Evolutionary conservation across 2,329 filamentous ascomycete species (phyloP).

Genomic region (Stylonectria norvegica): DNA sequence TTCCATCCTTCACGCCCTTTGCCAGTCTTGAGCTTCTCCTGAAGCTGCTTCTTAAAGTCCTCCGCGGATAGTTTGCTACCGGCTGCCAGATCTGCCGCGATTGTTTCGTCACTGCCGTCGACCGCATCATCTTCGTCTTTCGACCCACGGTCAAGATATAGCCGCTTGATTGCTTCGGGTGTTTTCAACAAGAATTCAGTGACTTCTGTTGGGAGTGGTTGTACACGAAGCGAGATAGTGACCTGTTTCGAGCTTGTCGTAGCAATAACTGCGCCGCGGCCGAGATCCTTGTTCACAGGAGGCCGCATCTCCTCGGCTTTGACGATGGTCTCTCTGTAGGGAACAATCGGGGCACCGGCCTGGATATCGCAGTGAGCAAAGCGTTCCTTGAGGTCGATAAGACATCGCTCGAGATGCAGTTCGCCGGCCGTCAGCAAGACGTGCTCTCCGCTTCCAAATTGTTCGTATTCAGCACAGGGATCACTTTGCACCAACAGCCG

Average conservation of each 20-base stretch:
- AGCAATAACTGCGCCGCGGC: constrained; percentile 73
- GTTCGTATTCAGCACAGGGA: constrained; percentile 92
- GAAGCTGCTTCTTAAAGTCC: constrained; percentile 75
- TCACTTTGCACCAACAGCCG: constrained; percentile 89
- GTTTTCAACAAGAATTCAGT: constrained; percentile 86
- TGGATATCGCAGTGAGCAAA: constrained; percentile 95
- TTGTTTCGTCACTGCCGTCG: constrained; percentile 38
- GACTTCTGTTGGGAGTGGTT: constrained; percentile 72
- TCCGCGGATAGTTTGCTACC: constrained; percentile 63
- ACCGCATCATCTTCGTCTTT: constrained; percentile 37
- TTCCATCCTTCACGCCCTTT: constrained; percentile 75
- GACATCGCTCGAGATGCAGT: constrained; percentile 85
- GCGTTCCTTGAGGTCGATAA: constrained; percentile 88
- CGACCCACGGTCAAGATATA: constrained; percentile 67
- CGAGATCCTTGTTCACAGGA: constrained; percentile 79
- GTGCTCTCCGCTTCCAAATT: constrained; percentile 89
- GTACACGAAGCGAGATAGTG: constrained; percentile 69
- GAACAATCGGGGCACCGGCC: constrained; percentile 89
- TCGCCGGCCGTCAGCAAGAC: constrained; percentile 93
- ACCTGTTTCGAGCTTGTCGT: constrained; percentile 84
- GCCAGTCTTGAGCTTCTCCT: constrained; percentile 63
- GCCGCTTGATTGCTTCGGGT: constrained; percentile 68
- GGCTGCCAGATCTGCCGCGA: constrained; percentile 55
- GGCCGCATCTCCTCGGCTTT: constrained; percentile 87
- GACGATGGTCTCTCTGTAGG: constrained; percentile 90